Conservation (phyloP, 352 stramenopile genomes). For the Hyaloperonospora brassicae region DNA sequence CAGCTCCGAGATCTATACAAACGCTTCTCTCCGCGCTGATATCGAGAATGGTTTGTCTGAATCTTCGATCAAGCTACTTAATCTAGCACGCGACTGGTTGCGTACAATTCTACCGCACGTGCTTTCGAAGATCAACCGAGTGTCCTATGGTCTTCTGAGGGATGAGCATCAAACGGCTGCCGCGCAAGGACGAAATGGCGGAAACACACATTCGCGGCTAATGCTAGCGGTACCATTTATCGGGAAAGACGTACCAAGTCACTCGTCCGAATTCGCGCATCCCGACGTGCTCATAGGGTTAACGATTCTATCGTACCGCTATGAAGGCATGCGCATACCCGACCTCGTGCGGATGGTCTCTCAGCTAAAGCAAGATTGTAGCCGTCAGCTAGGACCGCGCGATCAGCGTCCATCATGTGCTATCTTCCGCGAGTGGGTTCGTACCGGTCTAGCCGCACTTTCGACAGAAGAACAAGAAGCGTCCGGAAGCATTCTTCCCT, state of each 20-base stretch:
- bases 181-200: slow-evolving; percentile 41
- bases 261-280: slow-evolving; percentile 98
- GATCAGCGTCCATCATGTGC: slow-evolving; percentile 70
- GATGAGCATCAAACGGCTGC: slow-evolving; percentile 48
- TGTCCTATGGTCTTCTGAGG: slow-evolving; percentile 95
- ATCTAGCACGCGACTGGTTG: slow-evolving; percentile 96
- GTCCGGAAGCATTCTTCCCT: slow-evolving; percentile 70
- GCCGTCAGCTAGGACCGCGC: slow-evolving; percentile 69
- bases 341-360: slow-evolving; percentile 84
- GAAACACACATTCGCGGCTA: slow-evolving; percentile 93
- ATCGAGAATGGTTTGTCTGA: slow-evolving; percentile 70
- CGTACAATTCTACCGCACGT: slow-evolving; percentile 97
- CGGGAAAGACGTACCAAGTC: slow-evolving; percentile 97
- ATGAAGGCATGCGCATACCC: slow-evolving; percentile 81
- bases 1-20: slow-evolving; percentile 50
- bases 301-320: slow-evolving; percentile 87
- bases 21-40: slow-evolving; percentile 67
- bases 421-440: slow-evolving; percentile 76
- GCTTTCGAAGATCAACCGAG: slow-evolving; percentile 98
- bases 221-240: slow-evolving; percentile 98
- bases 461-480: slow-evolving; percentile 22
- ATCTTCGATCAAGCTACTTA: slow-evolving; percentile 95
- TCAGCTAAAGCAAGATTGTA: slow-evolving; percentile 84
- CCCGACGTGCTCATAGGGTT: slow-evolving; percentile 93
- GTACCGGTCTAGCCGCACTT: slow-evolving; percentile 32